Base-by-base conservation (phyloP, 495 filamentous ascomycete genomes). In the Astrocystis sublimbata region DNA sequence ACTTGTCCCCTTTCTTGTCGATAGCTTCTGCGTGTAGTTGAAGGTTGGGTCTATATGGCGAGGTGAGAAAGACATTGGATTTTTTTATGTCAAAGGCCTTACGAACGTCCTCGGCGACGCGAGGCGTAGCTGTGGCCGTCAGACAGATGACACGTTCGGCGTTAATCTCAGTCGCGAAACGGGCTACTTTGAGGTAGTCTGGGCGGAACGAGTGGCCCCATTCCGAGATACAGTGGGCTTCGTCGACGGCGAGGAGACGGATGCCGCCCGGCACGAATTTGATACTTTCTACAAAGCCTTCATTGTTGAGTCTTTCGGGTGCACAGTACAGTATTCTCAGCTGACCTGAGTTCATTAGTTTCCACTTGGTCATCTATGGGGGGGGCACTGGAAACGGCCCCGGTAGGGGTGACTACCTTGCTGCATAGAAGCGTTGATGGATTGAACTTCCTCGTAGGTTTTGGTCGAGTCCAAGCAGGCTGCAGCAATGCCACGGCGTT, bases 151-250 rank as follows among this genome's bases (percentile, higher is more conserved):
- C 81, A 23, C 83, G 71, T 65, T 87, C 84, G 0, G 84, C 85
- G 23, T 78, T 61, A 49, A 84, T 75, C 65, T 87, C 85, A 13
- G 76, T 74, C 8, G 75, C 77, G 57, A 87, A 88, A 24, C 84
- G 76, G 21, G 85, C 79, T 6, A 87, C 79, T 75, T 77, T 86
- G 26, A 86, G 77, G 69, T 86, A 86, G 61, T 86, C 83, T 0
- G 83, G 84, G 12, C 83, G 71, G 60, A 86, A 86, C 7, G 81
- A 78, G 57, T 85, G 83, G 0, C 84, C 84, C 84, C 84, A 86
- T 69, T 86, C 81, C 8, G 82, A 86, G 13, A 86, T 81, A 59
- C 84, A 86, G 70, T 85, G 83, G 7, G 84, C 83, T 60, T 86
- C 82, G 62, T 86, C 84, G 26, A 86, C 76, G 6, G 84, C 84